These are phyloP conservation scores for Phanerodontia chrysosporium DNA, from an alignment of 768 basidiomycete genomes.

Conservation along the genomic window DNA sequence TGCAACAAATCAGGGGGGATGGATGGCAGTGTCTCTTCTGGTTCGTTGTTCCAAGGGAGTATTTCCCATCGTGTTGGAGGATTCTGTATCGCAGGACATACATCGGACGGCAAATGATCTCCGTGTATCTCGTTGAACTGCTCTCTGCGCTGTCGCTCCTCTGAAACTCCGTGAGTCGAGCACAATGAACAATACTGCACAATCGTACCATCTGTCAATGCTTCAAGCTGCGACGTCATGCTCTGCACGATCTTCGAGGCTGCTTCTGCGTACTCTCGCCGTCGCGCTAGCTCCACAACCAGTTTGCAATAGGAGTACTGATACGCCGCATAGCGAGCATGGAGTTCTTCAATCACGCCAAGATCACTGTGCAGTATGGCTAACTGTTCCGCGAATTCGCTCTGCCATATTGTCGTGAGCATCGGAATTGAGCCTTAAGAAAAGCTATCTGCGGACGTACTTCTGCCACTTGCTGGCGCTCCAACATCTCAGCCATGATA, in stretches of 20 bases:
- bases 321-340: constrained; percentile 64
- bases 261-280: constrained; percentile 61
- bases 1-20: constrained; percentile 56
- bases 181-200: neutral
- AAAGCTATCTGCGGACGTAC: constrained; percentile 33
- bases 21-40: constrained; percentile 54
- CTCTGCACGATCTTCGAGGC: constrained; percentile 60
- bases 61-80: constrained; percentile 72
- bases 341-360: constrained; percentile 56
- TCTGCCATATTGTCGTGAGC: constrained; percentile 28
- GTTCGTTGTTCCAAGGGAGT: constrained; percentile 50
- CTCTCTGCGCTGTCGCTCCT: constrained; percentile 60
- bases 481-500: constrained; percentile 76
- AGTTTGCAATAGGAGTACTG: constrained; percentile 72
- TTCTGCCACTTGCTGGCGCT: constrained; percentile 65
- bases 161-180: constrained; percentile 33
- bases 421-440: neutral
- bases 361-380: constrained; percentile 57
- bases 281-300: constrained; percentile 66
- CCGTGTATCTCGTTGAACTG: constrained; percentile 75
- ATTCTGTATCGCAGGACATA: constrained; percentile 75
- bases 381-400: constrained; percentile 49
- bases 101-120: constrained; percentile 68
- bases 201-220: constrained; percentile 59
- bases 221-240: constrained; percentile 61